Evolutionary conservation across 441 rosid genomes (phyloP).

Genomic region (Flueggea neowawraea): DNA sequence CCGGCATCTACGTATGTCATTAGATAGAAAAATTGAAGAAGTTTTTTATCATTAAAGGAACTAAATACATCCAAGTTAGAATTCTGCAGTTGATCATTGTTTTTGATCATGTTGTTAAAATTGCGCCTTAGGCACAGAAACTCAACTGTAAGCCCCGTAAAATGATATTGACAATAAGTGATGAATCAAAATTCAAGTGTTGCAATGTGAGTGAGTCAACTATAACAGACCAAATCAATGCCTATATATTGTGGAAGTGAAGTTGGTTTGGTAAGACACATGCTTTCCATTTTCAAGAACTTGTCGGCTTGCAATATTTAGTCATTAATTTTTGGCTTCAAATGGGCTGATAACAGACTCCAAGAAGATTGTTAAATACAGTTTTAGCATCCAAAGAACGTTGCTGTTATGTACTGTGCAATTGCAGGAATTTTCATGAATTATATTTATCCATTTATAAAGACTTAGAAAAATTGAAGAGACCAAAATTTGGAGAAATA

Average conservation of each 20-base stretch:
- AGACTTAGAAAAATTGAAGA: too few species aligned
- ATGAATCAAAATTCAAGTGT: constrained; percentile 3
- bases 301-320: neutral
- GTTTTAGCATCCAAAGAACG: neutral
- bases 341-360: too few species aligned
- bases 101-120: neutral
- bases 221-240: constrained; percentile 56
- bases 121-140: neutral
- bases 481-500: too few species aligned
- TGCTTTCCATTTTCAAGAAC: constrained; percentile 49
- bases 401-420: neutral
- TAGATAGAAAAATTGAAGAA: neutral
- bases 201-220: constrained; percentile 39
- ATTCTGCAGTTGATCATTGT: neutral
- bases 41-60: neutral
- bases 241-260: constrained; percentile 34
- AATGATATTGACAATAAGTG: constrained; percentile 1
- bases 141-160: neutral
- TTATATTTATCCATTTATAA: too few species aligned
- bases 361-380: too few species aligned
- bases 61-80: neutral
- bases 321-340: neutral
- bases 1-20: constrained; percentile 50
- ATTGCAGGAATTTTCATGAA: too few species aligned
- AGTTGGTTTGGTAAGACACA: constrained; percentile 59